phyloP scores from a whole-genome alignment of 305 asterid genomes.

The Ilex paraguariensis region DNA sequence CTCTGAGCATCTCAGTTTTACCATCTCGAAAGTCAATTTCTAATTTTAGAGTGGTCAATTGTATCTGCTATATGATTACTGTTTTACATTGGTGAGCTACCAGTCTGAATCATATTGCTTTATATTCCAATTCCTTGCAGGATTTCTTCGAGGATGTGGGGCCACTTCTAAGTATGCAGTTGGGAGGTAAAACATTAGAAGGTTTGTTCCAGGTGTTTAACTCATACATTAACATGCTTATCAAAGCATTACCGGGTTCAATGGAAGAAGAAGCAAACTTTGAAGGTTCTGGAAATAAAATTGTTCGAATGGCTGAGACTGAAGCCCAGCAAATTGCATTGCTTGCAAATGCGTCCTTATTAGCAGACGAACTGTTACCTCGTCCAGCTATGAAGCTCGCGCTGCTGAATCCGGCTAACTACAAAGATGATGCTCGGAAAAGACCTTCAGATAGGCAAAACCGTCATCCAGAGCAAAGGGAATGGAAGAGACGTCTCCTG shows the following conservation, averaged over 20 bases:
- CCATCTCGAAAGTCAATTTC: too few species aligned
- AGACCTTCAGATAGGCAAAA: constrained; percentile 82
- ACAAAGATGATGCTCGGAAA: constrained; percentile 75
- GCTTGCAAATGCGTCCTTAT: constrained; percentile 96
- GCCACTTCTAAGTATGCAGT: constrained; percentile 87
- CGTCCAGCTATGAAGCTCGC: constrained; percentile 95
- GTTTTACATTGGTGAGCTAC: too few species aligned
- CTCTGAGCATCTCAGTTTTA: too few species aligned
- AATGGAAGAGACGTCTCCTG: constrained; percentile 90
- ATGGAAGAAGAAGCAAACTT: constrained; percentile 84
- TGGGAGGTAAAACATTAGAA: constrained; percentile 87
- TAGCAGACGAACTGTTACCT: constrained; percentile 91
- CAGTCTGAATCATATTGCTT: too few species aligned
- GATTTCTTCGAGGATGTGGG: constrained; percentile 97
- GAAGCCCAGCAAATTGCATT: constrained; percentile 95
- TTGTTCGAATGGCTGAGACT: constrained; percentile 92
- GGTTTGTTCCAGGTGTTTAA: constrained; percentile 91
- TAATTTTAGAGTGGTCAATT: too few species aligned
- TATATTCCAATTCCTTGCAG: constrained; percentile 28
- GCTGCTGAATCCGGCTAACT: constrained; percentile 48
- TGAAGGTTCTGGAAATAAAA: constrained; percentile 82
- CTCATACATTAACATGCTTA: constrained; percentile 74
- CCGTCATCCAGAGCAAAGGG: constrained; percentile 97
- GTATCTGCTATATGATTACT: too few species aligned
- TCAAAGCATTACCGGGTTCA: constrained; percentile 93